Evolutionary conservation across 345 rosid genomes (phyloP).

Genomic region (Linum lewisii): DNA sequence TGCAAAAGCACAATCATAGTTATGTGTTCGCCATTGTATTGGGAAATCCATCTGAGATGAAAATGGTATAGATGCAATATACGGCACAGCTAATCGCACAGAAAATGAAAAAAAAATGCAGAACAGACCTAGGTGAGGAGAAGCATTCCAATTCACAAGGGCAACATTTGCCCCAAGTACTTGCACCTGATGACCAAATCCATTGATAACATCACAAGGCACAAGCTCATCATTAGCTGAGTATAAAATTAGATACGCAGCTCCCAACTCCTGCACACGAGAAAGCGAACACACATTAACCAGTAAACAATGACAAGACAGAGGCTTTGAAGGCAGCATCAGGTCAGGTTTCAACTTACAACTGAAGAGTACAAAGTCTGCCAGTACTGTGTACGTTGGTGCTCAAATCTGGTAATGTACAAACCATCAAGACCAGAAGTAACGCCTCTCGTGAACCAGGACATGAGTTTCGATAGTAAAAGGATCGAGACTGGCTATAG

Average conservation of each 20-base stretch:
- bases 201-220: slow-evolving; percentile 41
- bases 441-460: slow-evolving; percentile 75
- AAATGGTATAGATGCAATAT: too few relatives aligned
- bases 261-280: slow-evolving; percentile 37
- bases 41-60: too few relatives aligned
- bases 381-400: slow-evolving; percentile 88
- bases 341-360: slow-evolving; percentile 38
- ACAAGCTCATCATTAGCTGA: slow-evolving; percentile 74
- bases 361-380: slow-evolving; percentile 61
- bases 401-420: slow-evolving; percentile 73
- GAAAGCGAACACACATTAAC: slow-evolving; percentile 1
- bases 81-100: slow-evolving; percentile 1
- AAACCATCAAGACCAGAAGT: slow-evolving; percentile 72
- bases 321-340: slow-evolving; percentile 1
- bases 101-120: slow-evolving; percentile 2
- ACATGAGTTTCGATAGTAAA: slow-evolving; percentile 46
- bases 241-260: slow-evolving; percentile 29
- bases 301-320: slow-evolving; percentile 6
- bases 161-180: slow-evolving; percentile 73
- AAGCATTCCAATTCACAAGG: slow-evolving; percentile 62
- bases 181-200: slow-evolving; percentile 46
- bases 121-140: slow-evolving; percentile 69
- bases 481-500: too few relatives aligned
- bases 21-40: too few relatives aligned
- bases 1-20: too few relatives aligned